Base-by-base conservation (phyloP, 2,329 filamentous ascomycete genomes). In the Claviceps sp. region DNA sequence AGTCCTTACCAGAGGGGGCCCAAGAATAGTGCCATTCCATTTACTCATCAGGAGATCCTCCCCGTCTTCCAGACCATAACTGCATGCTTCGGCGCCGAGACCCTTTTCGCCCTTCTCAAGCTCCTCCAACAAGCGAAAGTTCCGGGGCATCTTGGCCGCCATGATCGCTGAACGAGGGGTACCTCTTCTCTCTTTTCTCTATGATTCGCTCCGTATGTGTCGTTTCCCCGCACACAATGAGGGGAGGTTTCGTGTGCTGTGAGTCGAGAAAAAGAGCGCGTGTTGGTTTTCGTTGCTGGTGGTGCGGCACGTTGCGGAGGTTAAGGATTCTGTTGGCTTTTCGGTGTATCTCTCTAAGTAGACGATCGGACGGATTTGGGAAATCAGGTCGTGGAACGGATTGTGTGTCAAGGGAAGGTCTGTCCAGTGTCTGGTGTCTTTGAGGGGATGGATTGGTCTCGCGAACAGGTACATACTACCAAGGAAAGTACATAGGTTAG, bases 71-170 rank as follows among this genome's bases (percentile, higher is more conserved):
- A 98, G 80, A 62, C 93, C 93, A 62, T 97, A 97, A 45, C 93
- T 97, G 74, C 91, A 97, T 56, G 90, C 90, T 74, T 97, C 93
- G 68, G 91, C 89, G 64, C 93, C 91, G 57, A 93, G 78, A 56
- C 93, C 93, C 72, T 98, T 98, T 75, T 98, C 93, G 64, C 93
- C 93, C 75, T 97, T 97, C 75, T 98, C 93, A 19, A 98, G 79
- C 81, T 98, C 93, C 70, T 96, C 93, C 53, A 98, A 78, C 59
- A 98, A 81, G 65, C 91, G 85, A 69, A 98, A 98, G 74, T 97
- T 97, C 68, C 93, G 82, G 56, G 93, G 93, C 53, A 98, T 81
- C 70, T 94, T 72, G 60, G 70, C 70, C 42, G 62, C 57, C 66
- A 70, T 71, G 61, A 34, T 47, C 3, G 30, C 17, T 47, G 26